phyloP scores from a whole-genome alignment of 495 filamentous ascomycete genomes.

The Xylaria curta region DNA sequence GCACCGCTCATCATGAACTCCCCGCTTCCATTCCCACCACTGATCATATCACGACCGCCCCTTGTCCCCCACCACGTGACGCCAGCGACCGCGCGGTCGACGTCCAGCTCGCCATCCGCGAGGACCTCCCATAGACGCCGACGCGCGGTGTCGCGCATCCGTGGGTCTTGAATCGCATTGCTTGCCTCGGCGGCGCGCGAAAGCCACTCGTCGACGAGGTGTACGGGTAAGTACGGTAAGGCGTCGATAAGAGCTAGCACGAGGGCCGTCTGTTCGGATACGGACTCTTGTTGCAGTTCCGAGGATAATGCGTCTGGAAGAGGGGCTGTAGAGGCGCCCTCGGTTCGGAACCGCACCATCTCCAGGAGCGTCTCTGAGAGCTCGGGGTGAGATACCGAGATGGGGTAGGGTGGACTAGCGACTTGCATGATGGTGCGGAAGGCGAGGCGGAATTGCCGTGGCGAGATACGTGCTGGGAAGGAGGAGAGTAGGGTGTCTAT shows the following conservation, averaged over 20 bases:
- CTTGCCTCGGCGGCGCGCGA: conserved; percentile 73
- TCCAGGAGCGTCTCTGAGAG: conserved; percentile 83
- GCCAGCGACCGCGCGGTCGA: conserved; percentile 79
- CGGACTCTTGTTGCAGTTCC: conserved; percentile 29
- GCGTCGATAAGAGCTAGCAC: conserved; percentile 83
- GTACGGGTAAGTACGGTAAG: conserved; percentile 73
- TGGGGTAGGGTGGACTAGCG: conserved; percentile 77
- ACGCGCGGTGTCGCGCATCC: conserved; percentile 69
- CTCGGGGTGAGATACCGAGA: conserved; percentile 73
- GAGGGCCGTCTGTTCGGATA: conserved; percentile 84
- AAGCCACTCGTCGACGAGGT: conserved; percentile 68
- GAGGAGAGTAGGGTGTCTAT: conserved; percentile 81
- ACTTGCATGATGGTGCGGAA: conserved; percentile 90
- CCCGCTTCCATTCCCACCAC: neutral
- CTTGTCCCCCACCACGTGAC: conserved; percentile 82
- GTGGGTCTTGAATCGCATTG: conserved; percentile 63
- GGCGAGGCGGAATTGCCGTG: conserved; percentile 90
- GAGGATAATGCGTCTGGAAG: conserved; percentile 38
- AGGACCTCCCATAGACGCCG: conserved; percentile 86
- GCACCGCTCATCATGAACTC: conserved; percentile 55
- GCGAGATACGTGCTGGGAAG: conserved; percentile 83
- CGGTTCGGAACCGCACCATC: conserved; percentile 70
- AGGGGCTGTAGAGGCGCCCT: conserved; percentile 53
- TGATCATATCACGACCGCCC: conserved; percentile 50
- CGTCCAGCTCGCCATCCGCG: conserved; percentile 88